Base-by-base conservation (phyloP, 2,329 filamentous ascomycete genomes). In the Bimuria novae-zelandiae region DNA sequence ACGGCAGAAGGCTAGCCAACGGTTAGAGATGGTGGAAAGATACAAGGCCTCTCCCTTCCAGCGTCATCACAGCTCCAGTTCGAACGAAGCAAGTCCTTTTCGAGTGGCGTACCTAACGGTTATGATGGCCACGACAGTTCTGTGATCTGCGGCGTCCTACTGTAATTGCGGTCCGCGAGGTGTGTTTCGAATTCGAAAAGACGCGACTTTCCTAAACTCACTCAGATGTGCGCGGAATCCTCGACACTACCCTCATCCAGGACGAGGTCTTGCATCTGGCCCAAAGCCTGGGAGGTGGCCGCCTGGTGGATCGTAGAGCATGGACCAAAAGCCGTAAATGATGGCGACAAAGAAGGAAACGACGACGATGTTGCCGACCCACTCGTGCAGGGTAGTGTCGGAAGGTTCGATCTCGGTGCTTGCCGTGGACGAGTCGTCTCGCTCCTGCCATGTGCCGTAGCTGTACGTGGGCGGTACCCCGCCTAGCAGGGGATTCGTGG, bases 301-400 rank as follows among this genome's bases (percentile, higher is more conserved):
- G n/a, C 63, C 63, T 23, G 64, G 55, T 29, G 61, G 56, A 17
- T 61, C 53, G 35, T 57, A 60, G 50, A 70, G 56, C 41, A 71
- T 53, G 10, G 45, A 59, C 61, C 64, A 73, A 49, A 73, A 71
- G 7, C 56, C 59, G 39, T 69, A 73, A 19, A 70, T 60, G 30
- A 72, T 66, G 33, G 36, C 57, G 7, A 68, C 12, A 33, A 72
- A 69, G 23, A 65, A 33, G 4, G 64, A 37, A 0, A 72, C 61
- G 6, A 66, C 63, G 5, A 73, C 45, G 0, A 49, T 45, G 23
- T 71, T 69, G 3, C 70, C 70, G 3, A 70, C 27, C 53, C 62
- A 67, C 53, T 71, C 68, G 1, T 68, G 61, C 16, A 70, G 52
- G 3, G 60, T 54, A 30, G 63, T 58, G 4, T 64, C 61, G 4